These are phyloP conservation scores for Neofusicoccum ribis DNA, from an alignment of 2,329 filamentous ascomycete genomes.

Conservation along the genomic window DNA sequence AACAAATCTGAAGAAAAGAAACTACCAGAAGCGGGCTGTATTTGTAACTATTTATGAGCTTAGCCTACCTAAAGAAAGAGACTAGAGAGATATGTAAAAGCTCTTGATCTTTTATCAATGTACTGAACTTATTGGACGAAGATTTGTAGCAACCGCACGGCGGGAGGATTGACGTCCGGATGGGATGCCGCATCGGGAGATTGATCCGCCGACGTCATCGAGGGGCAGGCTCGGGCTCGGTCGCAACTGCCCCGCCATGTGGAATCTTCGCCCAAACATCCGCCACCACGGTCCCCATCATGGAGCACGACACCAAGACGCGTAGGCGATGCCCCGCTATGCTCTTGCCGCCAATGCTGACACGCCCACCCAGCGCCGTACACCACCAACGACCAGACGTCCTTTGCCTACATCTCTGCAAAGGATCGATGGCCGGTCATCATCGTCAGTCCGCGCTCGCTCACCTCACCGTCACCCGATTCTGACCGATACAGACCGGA, in stretches of 20 bases:
- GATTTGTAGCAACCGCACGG: not conserved
- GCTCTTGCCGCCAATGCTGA: slow-evolving; percentile 22
- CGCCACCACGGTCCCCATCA: slow-evolving; percentile 35
- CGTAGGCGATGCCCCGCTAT: slow-evolving; percentile 51
- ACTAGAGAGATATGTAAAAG: too few species aligned
- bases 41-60: too few species aligned
- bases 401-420: slow-evolving; percentile 84
- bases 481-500: slow-evolving; percentile 64
- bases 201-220: slow-evolving; percentile 12
- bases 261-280: not conserved
- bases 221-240: not conserved
- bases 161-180: not conserved
- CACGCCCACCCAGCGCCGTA: slow-evolving; percentile 62
- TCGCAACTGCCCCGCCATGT: slow-evolving; percentile 1
- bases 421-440: slow-evolving; percentile 92
- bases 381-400: slow-evolving; percentile 76
- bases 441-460: slow-evolving; percentile 58
- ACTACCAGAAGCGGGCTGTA: too few species aligned
- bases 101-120: too few species aligned
- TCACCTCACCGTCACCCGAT: not conserved
- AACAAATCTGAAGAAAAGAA: too few species aligned
- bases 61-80: too few species aligned
- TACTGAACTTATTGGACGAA: too few species aligned
- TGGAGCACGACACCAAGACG: slow-evolving; percentile 75
- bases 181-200: not conserved